Percentiles rank a stretch among this genome's conserved stretches.
phyloP scores from a whole-genome alignment of 495 filamentous ascomycete genomes.

The Pseudevernia furfuracea region DNA sequence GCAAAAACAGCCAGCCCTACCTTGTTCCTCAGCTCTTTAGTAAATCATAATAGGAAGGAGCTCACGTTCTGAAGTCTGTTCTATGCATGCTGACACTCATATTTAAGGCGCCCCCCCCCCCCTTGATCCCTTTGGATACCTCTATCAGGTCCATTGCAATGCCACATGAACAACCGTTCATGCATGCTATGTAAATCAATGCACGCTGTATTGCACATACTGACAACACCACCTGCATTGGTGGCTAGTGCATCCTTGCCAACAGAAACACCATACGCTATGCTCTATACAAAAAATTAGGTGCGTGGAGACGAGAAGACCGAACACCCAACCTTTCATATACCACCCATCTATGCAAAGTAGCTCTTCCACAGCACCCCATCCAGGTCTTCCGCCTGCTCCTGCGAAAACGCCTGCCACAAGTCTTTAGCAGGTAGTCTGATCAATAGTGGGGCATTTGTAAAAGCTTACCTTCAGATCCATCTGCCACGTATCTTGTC shows the following conservation, averaged over 20 bases:
- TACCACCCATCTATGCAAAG: constrained; percentile 60
- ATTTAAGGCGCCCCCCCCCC: neutral
- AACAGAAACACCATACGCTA: constrained; percentile 9
- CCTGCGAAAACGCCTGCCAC: constrained; percentile 73
- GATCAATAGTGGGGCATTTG: neutral
- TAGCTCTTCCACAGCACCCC: constrained; percentile 99
- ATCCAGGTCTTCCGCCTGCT: constrained; percentile 91
- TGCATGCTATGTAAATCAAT: neutral
- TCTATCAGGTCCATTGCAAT: constrained; percentile 7
- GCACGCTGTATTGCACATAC: constrained; percentile 3
- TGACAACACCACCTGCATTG: neutral
- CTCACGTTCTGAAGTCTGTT: neutral
- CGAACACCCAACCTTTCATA: neutral
- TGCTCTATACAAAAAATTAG: neutral
- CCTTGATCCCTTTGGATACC: neutral
- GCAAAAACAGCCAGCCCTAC: neutral
- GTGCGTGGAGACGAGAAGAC: neutral
- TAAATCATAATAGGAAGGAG: neutral
- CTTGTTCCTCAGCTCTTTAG: neutral
- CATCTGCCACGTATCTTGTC: constrained; percentile 97
- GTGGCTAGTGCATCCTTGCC: neutral
- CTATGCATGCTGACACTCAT: neutral
- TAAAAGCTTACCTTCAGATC: constrained; percentile 78
- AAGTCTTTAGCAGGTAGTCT: neutral
- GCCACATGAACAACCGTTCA: constrained; percentile 2